A percentile compares a stretch with the other conserved stretches of the same genome.
Evolutionary conservation across 2,329 filamentous ascomycete genomes (phyloP).

Genomic region (Dendrostoma leiphaemia): DNA sequence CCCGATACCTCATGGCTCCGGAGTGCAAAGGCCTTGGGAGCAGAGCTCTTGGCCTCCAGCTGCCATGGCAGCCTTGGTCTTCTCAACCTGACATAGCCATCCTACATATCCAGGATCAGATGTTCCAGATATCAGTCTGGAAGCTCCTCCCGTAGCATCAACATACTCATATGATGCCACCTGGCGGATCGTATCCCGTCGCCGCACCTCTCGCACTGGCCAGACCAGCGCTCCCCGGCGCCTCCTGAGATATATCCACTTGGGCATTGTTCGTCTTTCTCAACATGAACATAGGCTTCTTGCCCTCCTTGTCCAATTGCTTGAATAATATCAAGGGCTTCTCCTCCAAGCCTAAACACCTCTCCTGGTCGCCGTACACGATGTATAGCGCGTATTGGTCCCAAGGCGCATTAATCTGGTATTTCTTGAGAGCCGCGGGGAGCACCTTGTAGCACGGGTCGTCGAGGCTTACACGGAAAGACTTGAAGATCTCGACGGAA

Average conservation of each 20-base stretch:
- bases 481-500: conserved; percentile 96
- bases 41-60: no score
- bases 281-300: conserved; percentile 99
- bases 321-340: conserved; percentile 96
- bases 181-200: conserved; percentile 55
- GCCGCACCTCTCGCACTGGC: conserved; percentile 41
- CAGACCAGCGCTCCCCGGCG: conserved; percentile 54
- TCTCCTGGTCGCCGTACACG: conserved; percentile 97
- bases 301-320: conserved; percentile 91
- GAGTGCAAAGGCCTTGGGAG: no score
- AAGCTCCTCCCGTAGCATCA: not conserved
- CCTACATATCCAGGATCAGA: not conserved
- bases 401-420: conserved; percentile 97
- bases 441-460: conserved; percentile 97
- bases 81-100: not conserved
- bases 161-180: conserved; percentile 52
- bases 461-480: conserved; percentile 95
- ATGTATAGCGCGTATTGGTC: conserved; percentile 97
- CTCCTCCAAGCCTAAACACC: conserved; percentile 87
- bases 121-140: not conserved
- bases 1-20: no score
- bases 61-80: no score
- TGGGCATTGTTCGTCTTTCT: conserved; percentile 61
- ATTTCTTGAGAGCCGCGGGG: conserved; percentile 92
- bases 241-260: conserved; percentile 41